Percentiles rank a stretch among this genome's conserved stretches.
These are phyloP conservation scores for Malus hybrid DNA, from an alignment of 331 rosid genomes.

Conservation along the genomic window DNA sequence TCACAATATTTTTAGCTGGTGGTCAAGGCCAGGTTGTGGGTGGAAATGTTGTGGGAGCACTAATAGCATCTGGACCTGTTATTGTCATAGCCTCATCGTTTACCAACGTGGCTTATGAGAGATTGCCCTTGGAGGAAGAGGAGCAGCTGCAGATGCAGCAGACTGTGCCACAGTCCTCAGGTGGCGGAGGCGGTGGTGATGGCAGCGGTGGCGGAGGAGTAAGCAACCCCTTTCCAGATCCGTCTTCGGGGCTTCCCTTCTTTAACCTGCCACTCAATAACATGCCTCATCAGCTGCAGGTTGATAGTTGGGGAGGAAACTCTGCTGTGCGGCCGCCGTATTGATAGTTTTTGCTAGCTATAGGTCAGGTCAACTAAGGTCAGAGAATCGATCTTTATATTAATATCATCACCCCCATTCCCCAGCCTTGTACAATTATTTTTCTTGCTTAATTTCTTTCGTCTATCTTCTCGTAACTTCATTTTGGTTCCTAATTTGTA, in stretches of 20 bases:
- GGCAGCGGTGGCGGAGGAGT: conserved; percentile 31
- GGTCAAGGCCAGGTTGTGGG: conserved; percentile 93
- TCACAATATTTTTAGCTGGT: conserved; percentile 67
- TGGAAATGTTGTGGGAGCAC: conserved; percentile 80
- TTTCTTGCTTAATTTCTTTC: background rate
- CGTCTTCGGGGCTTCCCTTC: conserved; percentile 73
- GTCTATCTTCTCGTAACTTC: background rate
- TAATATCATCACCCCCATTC: background rate
- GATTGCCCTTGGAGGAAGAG: conserved; percentile 81
- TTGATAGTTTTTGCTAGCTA: conserved; percentile 12
- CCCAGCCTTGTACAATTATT: conserved; percentile 14
- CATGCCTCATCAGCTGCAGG: conserved; percentile 57
- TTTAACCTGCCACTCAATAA: conserved; percentile 61
- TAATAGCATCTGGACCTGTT: conserved; percentile 76
- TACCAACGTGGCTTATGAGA: conserved; percentile 86
- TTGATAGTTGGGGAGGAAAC: conserved; percentile 66
- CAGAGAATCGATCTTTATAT: conserved; percentile 11
- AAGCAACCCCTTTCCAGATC: conserved; percentile 48
- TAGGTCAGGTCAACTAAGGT: conserved; percentile 10
- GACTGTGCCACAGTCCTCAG: conserved; percentile 39
- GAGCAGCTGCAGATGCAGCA: conserved; percentile 41
- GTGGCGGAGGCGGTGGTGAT: conserved; percentile 10
- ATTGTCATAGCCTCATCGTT: conserved; percentile 86
- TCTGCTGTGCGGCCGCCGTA: conserved; percentile 34
- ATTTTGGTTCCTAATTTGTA: background rate